These are phyloP conservation scores for Ricinus communis DNA, from an alignment of 345 rosid species.

Conservation along the genomic window DNA sequence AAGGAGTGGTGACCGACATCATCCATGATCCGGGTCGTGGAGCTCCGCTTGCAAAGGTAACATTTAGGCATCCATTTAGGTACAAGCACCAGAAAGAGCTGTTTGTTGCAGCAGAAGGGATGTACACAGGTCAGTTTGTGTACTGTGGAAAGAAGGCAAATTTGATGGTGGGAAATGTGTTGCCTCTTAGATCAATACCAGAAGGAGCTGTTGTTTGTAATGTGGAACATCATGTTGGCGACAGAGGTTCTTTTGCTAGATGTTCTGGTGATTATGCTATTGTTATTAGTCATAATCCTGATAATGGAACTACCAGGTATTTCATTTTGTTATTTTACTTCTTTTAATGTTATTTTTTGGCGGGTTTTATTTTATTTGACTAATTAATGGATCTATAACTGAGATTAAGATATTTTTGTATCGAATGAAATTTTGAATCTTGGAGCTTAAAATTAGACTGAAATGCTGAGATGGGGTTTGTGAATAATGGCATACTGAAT, in stretches of 20 bases:
- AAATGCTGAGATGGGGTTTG: no score
- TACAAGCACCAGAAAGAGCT: slow-evolving; percentile 34
- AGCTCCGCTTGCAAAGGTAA: slow-evolving; percentile 25
- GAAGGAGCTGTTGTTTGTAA: slow-evolving; percentile 31
- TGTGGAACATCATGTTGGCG: slow-evolving; percentile 11
- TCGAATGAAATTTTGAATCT: no score
- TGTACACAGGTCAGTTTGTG: slow-evolving; percentile 26
- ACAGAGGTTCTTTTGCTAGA: slow-evolving; percentile 6
- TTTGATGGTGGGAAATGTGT: slow-evolving; percentile 26
- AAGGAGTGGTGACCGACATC: slow-evolving; percentile 30
- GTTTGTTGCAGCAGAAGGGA: slow-evolving; percentile 30
- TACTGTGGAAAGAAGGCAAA: slow-evolving; percentile 31
- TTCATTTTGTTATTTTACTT: background rate
- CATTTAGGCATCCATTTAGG: slow-evolving; percentile 27
- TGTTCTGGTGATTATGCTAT: slow-evolving; percentile 15
- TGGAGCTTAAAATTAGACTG: no score
- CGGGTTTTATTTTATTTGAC: no score
- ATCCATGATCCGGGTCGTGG: slow-evolving; percentile 31
- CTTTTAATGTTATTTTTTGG: background rate
- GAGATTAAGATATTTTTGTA: no score
- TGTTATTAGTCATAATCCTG: slow-evolving; percentile 18
- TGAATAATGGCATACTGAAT: no score
- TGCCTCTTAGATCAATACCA: slow-evolving; percentile 27
- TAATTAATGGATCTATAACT: no score
- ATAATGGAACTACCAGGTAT: slow-evolving; percentile 13